A percentile compares a stretch with the other conserved stretches of the same genome.
Evolutionary conservation across 139 green algal species (phyloP).

Genomic region (Auxenochlorella pyrenoidosa): DNA sequence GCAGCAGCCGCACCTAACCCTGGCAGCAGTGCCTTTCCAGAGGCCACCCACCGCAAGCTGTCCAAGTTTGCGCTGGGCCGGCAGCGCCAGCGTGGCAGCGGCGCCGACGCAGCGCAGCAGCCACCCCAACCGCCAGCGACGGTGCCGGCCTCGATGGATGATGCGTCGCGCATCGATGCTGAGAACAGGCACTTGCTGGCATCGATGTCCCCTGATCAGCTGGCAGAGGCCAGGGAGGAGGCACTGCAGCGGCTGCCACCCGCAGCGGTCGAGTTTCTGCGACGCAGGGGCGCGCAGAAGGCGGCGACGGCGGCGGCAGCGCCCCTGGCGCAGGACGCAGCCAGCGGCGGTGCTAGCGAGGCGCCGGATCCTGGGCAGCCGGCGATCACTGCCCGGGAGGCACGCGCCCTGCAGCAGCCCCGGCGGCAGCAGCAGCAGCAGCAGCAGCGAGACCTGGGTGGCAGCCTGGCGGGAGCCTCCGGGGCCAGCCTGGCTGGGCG

Average conservation of each 20-base stretch:
- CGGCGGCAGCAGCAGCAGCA: background rate
- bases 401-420: background rate
- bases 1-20: background rate
- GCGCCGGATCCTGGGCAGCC: background rate
- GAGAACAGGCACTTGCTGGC: slow-evolving; percentile 38
- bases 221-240: slow-evolving; percentile 43
- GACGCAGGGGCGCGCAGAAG: background rate
- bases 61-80: slow-evolving; percentile 53
- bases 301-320: background rate
- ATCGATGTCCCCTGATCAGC: slow-evolving; percentile 41
- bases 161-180: slow-evolving; percentile 24
- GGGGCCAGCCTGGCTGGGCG: background rate
- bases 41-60: slow-evolving; percentile 45
- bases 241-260: slow-evolving; percentile 34
- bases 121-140: too few relatives aligned
- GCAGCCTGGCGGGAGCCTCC: background rate
- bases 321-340: background rate
- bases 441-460: background rate
- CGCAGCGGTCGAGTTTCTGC: slow-evolving; percentile 43
- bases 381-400: background rate
- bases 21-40: slow-evolving; percentile 36
- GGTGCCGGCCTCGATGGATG: background rate
- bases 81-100: background rate
- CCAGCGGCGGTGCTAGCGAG: background rate
- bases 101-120: background rate